These are phyloP conservation scores for Sarocladium oryzae DNA, from an alignment of 2,329 filamentous ascomycete genomes.

Conservation along the genomic window DNA sequence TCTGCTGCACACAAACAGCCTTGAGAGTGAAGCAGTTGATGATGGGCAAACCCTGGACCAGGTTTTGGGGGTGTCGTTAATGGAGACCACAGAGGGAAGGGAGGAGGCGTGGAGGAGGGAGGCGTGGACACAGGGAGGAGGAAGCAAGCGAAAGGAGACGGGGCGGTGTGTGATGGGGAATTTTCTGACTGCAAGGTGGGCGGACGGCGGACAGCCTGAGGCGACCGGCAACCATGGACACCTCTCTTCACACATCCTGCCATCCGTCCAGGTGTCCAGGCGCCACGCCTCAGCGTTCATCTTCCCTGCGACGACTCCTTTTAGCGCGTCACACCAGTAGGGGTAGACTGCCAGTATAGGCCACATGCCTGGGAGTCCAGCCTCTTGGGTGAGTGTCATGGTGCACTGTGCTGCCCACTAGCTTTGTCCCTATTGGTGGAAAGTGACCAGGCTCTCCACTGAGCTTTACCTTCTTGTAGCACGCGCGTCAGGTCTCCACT, in stretches of 20 bases:
- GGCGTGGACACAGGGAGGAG: slow-evolving; percentile 20
- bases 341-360: not conserved
- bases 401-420: not conserved
- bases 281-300: not conserved
- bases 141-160: slow-evolving; percentile 16
- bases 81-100: slow-evolving; percentile 12
- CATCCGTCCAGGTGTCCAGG: not conserved
- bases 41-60: slow-evolving; percentile 10
- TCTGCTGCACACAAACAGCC: not conserved
- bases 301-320: not conserved
- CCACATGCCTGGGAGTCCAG: not conserved
- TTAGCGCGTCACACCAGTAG: not conserved
- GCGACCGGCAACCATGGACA: not conserved
- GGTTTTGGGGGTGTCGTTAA: slow-evolving; percentile 14
- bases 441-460: not conserved
- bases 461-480: not conserved
- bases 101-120: slow-evolving; percentile 14
- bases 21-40: slow-evolving; percentile 7
- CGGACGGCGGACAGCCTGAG: slow-evolving; percentile 1
- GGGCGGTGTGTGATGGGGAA: slow-evolving; percentile 15
- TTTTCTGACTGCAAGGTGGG: slow-evolving; percentile 11
- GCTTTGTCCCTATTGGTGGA: not conserved
- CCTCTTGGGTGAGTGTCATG: too few species aligned
- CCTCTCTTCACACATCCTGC: not conserved
- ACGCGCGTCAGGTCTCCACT: not conserved